Conservation (phyloP, 2,329 filamentous ascomycete genomes). For the Mycosphaerella sp. region DNA sequence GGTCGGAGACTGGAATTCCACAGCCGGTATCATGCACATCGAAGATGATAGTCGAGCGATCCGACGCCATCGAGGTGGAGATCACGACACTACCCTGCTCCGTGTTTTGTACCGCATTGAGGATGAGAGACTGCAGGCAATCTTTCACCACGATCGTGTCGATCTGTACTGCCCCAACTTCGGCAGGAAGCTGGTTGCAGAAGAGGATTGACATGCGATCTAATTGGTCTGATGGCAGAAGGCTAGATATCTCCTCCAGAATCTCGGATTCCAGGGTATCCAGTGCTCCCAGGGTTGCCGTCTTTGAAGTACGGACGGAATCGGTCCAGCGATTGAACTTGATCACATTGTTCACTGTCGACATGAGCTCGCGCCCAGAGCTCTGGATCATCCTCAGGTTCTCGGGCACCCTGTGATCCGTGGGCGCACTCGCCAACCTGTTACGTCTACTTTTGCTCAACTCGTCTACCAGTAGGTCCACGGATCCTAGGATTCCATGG, state of each 20-base stretch:
- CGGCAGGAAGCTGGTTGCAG: background rate
- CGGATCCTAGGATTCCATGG: background rate
- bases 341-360: background rate
- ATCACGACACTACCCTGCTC: background rate
- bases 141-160: background rate
- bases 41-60: background rate
- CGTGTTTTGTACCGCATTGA: background rate
- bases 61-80: background rate
- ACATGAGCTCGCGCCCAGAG: background rate
- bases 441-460: background rate
- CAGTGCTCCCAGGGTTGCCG: background rate
- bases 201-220: background rate
- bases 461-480: background rate
- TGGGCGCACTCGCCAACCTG: background rate
- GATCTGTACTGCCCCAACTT: background rate
- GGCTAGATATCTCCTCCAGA: background rate
- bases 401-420: background rate
- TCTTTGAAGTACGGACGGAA: background rate
- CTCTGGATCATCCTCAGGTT: background rate
- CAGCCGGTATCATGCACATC: background rate
- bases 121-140: background rate
- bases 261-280: background rate
- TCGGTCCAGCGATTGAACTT: background rate
- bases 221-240: background rate
- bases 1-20: background rate